Evolutionary conservation across 768 basidiomycete species (phyloP), one percentile per base, ranked within the genome.

Genomic region (Ramaria sp.): DNA sequence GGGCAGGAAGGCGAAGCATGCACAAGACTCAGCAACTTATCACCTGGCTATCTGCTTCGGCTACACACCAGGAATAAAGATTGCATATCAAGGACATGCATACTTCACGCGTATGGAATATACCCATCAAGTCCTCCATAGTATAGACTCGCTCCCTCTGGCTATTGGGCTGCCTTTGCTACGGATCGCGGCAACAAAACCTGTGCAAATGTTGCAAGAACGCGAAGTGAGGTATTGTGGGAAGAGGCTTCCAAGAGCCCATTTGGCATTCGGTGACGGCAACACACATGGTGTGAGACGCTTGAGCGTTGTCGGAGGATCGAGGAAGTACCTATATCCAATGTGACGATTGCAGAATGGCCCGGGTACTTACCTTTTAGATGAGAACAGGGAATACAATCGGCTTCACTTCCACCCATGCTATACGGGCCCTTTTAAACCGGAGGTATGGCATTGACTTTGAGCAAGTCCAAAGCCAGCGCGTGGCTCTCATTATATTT

Each of bases 281-380:
- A 5, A 74, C 52, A 20, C 63, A 60, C 24, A 60, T 56, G 15
- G 61, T 63, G 50, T 68, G 67, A 1, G 59, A 33, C 1, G 61
- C 19, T 48, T 24, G 56, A 74, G 57, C 41, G 63, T 61, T 19
- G 63, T 34, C 27, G 72, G 71, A n/a, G 69, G 65, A n/a, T n/a
- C n/a, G n/a, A 45, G 69, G 41, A 75, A 73, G 66, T 75, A 75
- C 70, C 71, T 69, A 67, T n/a, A n/a, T n/a, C n/a, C n/a, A n/a
- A n/a, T 6, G 69, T 67, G 27, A 75, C 63, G 19, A 75, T 66
- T 0, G 66, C 70, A 41, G 66, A 63, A 61, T 71, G 70, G 60
- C 63, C 27, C 5, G 27, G 27, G 27, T n/a, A 74, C 7, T 57
- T 49, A 54, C 54, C 59, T 11, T 43, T 24, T 22, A 47, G 20